Evolutionary conservation across 2,329 filamentous ascomycete species (phyloP).

Genomic region (Arachnomyces sp.): DNA sequence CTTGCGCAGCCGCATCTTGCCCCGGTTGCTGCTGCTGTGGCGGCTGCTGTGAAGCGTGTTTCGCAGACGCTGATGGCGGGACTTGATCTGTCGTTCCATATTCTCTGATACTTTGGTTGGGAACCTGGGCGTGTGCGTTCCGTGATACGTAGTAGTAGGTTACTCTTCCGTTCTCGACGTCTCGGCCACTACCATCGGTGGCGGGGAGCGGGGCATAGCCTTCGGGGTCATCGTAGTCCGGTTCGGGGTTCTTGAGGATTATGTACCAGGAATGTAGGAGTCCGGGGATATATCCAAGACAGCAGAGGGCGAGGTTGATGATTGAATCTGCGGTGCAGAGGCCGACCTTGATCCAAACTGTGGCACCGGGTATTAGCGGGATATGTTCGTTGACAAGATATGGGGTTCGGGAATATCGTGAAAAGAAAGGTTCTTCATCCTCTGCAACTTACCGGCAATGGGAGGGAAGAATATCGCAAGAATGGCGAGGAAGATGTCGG

Average conservation of each 20-base stretch:
- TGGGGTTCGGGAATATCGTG: not conserved
- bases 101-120: conserved; percentile 24
- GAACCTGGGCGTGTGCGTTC: conserved; percentile 29
- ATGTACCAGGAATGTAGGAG: conserved; percentile 98
- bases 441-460: conserved; percentile 45
- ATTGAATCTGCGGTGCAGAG: conserved; percentile 86
- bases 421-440: not conserved
- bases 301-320: conserved; percentile 89
- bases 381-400: too few species aligned
- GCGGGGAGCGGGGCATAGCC: conserved; percentile 58
- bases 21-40: conserved; percentile 18
- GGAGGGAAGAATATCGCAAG: conserved; percentile 56
- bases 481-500: conserved; percentile 54
- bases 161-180: conserved; percentile 43
- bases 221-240: conserved; percentile 50
- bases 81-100: conserved; percentile 34
- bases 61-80: conserved; percentile 14
- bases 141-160: conserved; percentile 70
- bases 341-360: conserved; percentile 94
- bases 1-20: conserved; percentile 6
- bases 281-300: conserved; percentile 72
- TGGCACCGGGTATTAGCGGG: conserved; percentile 24
- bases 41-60: conserved; percentile 14
- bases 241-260: conserved; percentile 80
- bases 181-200: conserved; percentile 38